Conservation (phyloP, 2,329 filamentous ascomycete species). For the Calonectria crousiana region DNA sequence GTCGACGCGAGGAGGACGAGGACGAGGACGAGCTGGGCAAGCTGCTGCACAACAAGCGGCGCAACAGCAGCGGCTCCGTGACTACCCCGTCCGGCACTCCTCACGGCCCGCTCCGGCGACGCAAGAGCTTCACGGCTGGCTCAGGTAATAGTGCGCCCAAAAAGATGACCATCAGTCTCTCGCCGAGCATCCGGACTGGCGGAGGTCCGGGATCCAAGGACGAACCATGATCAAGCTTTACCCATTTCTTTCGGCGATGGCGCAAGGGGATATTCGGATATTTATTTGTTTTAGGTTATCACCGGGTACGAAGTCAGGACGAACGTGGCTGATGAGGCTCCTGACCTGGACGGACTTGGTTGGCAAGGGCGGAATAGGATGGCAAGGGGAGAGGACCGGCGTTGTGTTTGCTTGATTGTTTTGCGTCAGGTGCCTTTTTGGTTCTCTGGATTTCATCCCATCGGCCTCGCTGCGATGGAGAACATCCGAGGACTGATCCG, state of each 20-base stretch:
- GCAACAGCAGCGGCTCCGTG: slow-evolving; percentile 67
- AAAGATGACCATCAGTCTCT: slow-evolving; percentile 71
- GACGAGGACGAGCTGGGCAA: slow-evolving; percentile 94
- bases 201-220: slow-evolving; percentile 53
- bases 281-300: slow-evolving; percentile 37
- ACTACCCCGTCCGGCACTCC: slow-evolving; percentile 53
- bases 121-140: slow-evolving; percentile 57
- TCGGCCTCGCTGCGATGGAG: slow-evolving; percentile 6
- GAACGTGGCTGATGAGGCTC: slow-evolving; percentile 29
- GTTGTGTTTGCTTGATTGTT: slow-evolving; percentile 39
- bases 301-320: slow-evolving; percentile 25
- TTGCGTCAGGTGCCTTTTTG: slow-evolving; percentile 32
- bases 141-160: slow-evolving; percentile 57
- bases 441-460: slow-evolving; percentile 22
- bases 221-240: slow-evolving; percentile 48
- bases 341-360: slow-evolving; percentile 33
- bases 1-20: slow-evolving; percentile 87
- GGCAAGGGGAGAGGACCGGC: slow-evolving; percentile 36
- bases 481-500: slow-evolving; percentile 4
- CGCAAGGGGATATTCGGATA: slow-evolving; percentile 36
- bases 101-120: slow-evolving; percentile 46
- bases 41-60: slow-evolving; percentile 75
- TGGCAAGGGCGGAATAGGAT: slow-evolving; percentile 37
- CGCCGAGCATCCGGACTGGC: slow-evolving; percentile 57
- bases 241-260: slow-evolving; percentile 43